A percentile compares a stretch with the other conserved stretches of the same genome.
Evolutionary conservation across 2,329 filamentous ascomycete genomes (phyloP).

Genomic region (Plenodomus lindquistii): DNA sequence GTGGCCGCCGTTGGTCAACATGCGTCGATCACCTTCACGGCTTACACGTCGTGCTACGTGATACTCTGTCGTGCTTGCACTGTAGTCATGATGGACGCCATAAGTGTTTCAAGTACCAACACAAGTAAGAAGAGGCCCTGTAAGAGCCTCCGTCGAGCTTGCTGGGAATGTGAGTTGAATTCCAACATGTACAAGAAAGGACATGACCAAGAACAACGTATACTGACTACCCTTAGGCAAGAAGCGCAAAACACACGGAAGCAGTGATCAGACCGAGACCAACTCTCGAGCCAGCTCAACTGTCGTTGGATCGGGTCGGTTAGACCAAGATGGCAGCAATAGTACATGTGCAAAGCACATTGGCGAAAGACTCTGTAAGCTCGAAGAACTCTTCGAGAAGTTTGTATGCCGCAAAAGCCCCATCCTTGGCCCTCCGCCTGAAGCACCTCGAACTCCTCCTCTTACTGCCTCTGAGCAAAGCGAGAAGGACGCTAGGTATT

Average conservation of each 20-base stretch:
- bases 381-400: constrained; percentile 42
- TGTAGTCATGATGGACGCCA: constrained; percentile 22
- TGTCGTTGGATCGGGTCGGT: constrained; percentile 15
- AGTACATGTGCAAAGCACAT: constrained; percentile 33
- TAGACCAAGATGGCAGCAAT: constrained; percentile 15
- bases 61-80: background rate
- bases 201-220: background rate
- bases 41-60: background rate
- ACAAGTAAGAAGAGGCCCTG: constrained; percentile 28
- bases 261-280: constrained; percentile 15
- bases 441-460: constrained; percentile 23
- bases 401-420: constrained; percentile 40
- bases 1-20: constrained; percentile 24
- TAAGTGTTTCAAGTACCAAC: constrained; percentile 18
- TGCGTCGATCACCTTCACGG: constrained; percentile 16
- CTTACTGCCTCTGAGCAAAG: constrained; percentile 18
- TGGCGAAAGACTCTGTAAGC: constrained; percentile 37
- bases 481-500: constrained; percentile 25
- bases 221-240: constrained; percentile 33
- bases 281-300: constrained; percentile 16
- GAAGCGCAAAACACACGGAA: constrained; percentile 27
- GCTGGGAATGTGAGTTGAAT: constrained; percentile 39
- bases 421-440: constrained; percentile 7
- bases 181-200: background rate
- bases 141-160: constrained; percentile 34